Evolutionary conservation across 2,329 filamentous ascomycete genomes (phyloP).

Genomic region (Aspergillus sp.): DNA sequence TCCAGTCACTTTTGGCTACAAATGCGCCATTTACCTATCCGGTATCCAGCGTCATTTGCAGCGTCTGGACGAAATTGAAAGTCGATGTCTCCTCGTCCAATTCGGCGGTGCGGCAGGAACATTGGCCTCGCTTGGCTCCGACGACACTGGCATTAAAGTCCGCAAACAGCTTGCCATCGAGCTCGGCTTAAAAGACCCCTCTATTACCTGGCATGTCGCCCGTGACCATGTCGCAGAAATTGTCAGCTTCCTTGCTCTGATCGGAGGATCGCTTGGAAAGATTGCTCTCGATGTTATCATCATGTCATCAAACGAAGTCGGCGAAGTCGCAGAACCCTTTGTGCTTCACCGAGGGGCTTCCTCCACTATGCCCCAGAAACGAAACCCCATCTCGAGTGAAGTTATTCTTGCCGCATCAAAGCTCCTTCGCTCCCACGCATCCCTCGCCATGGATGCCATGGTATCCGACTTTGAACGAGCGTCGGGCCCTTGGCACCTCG

Average conservation of each 20-base stretch:
- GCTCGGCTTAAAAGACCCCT: constrained; percentile 44
- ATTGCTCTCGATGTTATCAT: constrained; percentile 53
- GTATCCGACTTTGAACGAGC: constrained; percentile 55
- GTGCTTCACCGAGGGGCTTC: constrained; percentile 51
- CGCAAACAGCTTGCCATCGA: constrained; percentile 47
- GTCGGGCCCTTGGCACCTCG: constrained; percentile 54
- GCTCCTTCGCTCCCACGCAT: constrained; percentile 48
- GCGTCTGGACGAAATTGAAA: constrained; percentile 43
- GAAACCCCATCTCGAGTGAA: constrained; percentile 56
- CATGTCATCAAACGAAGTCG: constrained; percentile 55
- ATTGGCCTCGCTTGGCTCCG: constrained; percentile 48
- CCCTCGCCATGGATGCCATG: constrained; percentile 53
- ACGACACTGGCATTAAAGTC: constrained; percentile 46
- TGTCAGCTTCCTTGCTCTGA: constrained; percentile 48
- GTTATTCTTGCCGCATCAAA: constrained; percentile 53
- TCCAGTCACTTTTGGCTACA: constrained; percentile 55
- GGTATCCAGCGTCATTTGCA: constrained; percentile 46
- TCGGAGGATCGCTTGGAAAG: constrained; percentile 54
- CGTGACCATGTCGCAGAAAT: constrained; percentile 52
- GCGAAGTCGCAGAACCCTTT: constrained; percentile 53
- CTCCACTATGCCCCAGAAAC: constrained; percentile 56
- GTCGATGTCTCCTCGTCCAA: constrained; percentile 48
- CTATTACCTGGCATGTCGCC: constrained; percentile 56
- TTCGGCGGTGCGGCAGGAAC: constrained; percentile 56
- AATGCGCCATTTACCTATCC: constrained; percentile 53